Percentiles rank a stretch among this genome's conserved stretches.
phyloP scores from a whole-genome alignment of 768 basidiomycete species.

The Tulasnella sp. region DNA sequence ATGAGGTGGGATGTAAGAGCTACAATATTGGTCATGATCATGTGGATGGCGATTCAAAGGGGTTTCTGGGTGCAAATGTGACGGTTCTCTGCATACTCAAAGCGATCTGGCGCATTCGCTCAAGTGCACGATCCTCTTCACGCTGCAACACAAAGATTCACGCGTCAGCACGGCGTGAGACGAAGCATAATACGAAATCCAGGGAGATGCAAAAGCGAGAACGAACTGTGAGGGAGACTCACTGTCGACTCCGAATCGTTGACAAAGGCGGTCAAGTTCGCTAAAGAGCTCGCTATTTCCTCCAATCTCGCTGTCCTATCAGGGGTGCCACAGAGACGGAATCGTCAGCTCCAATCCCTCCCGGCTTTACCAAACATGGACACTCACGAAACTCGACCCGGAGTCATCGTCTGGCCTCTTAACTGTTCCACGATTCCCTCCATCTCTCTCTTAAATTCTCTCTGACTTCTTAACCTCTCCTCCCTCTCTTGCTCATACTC shows the following conservation, averaged over 20 bases:
- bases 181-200: constrained; percentile 6
- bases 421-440: constrained; percentile 22
- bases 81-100: constrained; percentile 21
- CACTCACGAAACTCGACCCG: constrained; percentile 27
- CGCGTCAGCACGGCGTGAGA: neutral
- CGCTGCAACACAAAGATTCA: neutral
- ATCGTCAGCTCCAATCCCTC: neutral
- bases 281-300: constrained; percentile 23
- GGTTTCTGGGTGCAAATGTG: constrained; percentile 10
- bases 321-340: neutral
- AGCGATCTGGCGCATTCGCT: constrained; percentile 24
- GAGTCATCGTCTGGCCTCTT: constrained; percentile 16
- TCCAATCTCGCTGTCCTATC: constrained; percentile 27
- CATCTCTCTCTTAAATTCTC: constrained; percentile 22
- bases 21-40: neutral
- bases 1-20: neutral
- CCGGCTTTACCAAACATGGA: neutral
- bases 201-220: constrained; percentile 6
- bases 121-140: constrained; percentile 24
- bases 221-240: neutral
- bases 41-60: constrained; percentile 5
- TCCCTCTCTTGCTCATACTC: constrained; percentile 26
- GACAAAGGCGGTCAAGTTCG: constrained; percentile 26
- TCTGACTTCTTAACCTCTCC: constrained; percentile 19
- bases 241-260: constrained; percentile 23